A percentile compares a stretch with the other conserved stretches of the same genome.
phyloP scores from a whole-genome alignment of 495 filamentous ascomycete species.

The Platismatia glauca region DNA sequence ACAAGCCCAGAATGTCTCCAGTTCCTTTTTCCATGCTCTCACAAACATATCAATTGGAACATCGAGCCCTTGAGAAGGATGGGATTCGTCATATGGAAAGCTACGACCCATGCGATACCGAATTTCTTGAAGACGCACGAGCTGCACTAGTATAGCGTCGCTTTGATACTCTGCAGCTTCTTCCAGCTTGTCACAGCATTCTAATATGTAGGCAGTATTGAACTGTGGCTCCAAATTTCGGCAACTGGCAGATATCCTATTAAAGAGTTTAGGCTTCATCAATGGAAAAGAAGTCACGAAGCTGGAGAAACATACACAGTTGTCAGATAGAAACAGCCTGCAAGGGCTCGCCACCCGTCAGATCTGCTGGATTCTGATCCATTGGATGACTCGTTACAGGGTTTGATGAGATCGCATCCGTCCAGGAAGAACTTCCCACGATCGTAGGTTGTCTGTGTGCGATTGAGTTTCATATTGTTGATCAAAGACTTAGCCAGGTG shows the following conservation, averaged over 20 bases:
- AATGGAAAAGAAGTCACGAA: background rate
- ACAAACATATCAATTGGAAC: background rate
- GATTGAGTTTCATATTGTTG: background rate
- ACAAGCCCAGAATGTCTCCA: background rate
- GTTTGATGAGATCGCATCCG: background rate
- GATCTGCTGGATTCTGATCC: background rate
- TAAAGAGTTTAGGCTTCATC: background rate
- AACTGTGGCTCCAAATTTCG: background rate
- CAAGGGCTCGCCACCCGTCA: background rate
- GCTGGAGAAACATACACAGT: background rate
- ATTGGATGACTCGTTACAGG: background rate
- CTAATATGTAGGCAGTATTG: background rate
- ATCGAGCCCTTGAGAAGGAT: background rate
- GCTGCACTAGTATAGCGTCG: background rate
- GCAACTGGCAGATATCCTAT: background rate
- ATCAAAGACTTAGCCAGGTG: background rate
- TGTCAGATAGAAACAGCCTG: background rate
- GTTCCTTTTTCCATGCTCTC: background rate
- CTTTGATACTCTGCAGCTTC: background rate
- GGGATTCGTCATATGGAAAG: background rate
- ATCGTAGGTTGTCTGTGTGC: background rate
- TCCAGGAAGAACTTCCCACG: background rate
- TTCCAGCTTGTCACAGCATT: background rate
- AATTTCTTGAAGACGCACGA: background rate
- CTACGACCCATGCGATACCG: conserved; percentile 1